A percentile compares a stretch with the other conserved stretches of the same genome.
Evolutionary conservation across 352 stramenopile genomes (phyloP).

Genomic region (Globisporangium canariense): DNA sequence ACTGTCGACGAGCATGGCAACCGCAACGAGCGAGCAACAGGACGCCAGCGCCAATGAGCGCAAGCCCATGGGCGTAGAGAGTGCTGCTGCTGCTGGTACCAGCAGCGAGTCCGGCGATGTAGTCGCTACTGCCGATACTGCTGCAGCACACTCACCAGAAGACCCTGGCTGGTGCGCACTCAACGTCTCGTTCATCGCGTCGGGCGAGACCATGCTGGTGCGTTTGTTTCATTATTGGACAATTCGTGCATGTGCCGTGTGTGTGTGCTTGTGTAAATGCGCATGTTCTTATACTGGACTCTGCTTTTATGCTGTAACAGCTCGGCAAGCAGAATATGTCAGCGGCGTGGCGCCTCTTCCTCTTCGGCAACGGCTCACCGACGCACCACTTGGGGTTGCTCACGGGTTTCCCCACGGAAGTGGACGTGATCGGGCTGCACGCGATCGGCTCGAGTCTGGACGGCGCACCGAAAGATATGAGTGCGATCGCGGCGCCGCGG

Average conservation of each 20-base stretch:
- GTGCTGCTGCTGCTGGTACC: neutral
- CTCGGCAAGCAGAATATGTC: conserved; percentile 57
- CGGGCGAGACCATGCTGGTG: conserved; percentile 15
- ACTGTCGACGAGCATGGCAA: neutral
- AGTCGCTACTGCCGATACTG: neutral
- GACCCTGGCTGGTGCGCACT: conserved; percentile 16
- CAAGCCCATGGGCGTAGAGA: neutral
- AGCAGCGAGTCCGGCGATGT: neutral
- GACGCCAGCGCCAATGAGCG: neutral
- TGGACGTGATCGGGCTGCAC: conserved; percentile 74
- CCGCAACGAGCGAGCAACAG: neutral
- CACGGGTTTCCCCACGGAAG: conserved; percentile 63
- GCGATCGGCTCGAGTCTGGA: conserved; percentile 38
- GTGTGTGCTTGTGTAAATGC: neutral
- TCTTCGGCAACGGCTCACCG: conserved; percentile 81
- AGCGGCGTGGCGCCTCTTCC: conserved; percentile 73
- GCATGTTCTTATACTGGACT: neutral
- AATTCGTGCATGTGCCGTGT: neutral
- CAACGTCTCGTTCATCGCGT: conserved; percentile 18
- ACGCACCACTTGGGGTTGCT: conserved; percentile 81
- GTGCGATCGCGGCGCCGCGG: conserved; percentile 48
- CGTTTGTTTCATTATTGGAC: neutral
- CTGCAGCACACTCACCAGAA: neutral
- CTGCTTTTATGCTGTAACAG: conserved; percentile 18
- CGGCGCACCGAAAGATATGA: conserved; percentile 40